phyloP scores from a whole-genome alignment of 1,139 yeast species.

The Pichia terricola region DNA sequence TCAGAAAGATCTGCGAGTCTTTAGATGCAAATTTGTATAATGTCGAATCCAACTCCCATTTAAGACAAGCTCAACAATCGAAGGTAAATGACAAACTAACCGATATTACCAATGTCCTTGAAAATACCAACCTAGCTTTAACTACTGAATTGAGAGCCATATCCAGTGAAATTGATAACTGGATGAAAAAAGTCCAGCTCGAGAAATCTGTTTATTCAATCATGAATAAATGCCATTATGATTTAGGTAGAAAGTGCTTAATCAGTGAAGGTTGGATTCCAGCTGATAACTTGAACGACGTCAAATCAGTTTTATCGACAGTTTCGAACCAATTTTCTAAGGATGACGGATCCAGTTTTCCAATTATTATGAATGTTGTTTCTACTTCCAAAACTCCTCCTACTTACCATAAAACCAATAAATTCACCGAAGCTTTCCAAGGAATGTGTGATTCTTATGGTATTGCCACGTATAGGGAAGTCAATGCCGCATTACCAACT shows the following conservation, averaged over 20 bases:
- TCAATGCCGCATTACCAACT: constrained; percentile 74
- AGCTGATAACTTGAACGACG: constrained; percentile 37
- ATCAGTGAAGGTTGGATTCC: constrained; percentile 82
- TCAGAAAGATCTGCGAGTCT: constrained; percentile 41
- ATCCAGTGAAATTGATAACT: constrained; percentile 52
- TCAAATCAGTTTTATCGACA: constrained; percentile 27
- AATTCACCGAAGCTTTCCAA: constrained; percentile 70
- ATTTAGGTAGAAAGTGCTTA: constrained; percentile 51
- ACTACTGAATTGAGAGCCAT: constrained; percentile 61
- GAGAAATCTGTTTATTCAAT: constrained; percentile 64
- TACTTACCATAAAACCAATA: constrained; percentile 67
- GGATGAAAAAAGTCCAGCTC: constrained; percentile 62
- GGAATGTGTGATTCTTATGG: constrained; percentile 75
- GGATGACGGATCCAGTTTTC: constrained; percentile 30
- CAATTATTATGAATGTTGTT: constrained; percentile 58
- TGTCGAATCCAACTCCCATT: constrained; percentile 34
- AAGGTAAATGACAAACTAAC: constrained; percentile 42
- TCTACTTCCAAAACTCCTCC: constrained; percentile 67
- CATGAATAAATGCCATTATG: constrained; percentile 60
- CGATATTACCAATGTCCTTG: constrained; percentile 52
- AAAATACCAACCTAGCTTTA: constrained; percentile 48
- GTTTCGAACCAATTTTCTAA: constrained; percentile 20
- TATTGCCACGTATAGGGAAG: constrained; percentile 66
- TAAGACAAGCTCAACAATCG: constrained; percentile 46
- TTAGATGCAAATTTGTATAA: constrained; percentile 43